Conservation (phyloP, 352 stramenopile species). For the Globisporangium rhizosaccharum region DNA sequence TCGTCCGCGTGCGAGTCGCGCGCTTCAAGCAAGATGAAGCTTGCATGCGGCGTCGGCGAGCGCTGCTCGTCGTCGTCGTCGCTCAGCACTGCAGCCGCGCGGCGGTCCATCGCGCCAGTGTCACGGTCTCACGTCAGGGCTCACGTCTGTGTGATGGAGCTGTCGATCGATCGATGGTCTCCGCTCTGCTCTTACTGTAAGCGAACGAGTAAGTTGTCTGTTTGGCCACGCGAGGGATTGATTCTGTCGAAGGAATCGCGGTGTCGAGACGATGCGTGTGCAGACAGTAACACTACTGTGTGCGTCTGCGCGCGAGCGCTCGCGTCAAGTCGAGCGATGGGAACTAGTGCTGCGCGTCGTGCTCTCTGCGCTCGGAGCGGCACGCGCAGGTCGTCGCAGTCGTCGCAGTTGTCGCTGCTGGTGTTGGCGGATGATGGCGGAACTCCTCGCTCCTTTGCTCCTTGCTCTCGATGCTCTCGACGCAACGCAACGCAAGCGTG, state of each 20-base stretch:
- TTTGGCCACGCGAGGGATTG: neutral
- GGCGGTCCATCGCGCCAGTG: slow-evolving; percentile 1
- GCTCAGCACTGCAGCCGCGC: neutral
- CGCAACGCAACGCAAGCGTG: no score
- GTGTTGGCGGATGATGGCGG: neutral
- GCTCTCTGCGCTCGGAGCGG: neutral
- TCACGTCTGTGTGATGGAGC: neutral
- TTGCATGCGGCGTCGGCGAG: slow-evolving; percentile 37
- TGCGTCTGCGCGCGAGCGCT: neutral
- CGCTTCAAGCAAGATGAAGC: slow-evolving; percentile 61
- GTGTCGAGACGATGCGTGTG: neutral
- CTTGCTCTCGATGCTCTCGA: no score
- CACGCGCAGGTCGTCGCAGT: neutral
- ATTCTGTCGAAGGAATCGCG: neutral
- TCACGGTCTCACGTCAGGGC: neutral
- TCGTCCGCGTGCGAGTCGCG: slow-evolving; percentile 19
- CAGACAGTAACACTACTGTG: neutral
- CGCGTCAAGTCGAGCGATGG: neutral
- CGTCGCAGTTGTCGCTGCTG: neutral
- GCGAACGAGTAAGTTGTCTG: neutral
- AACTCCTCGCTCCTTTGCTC: no score
- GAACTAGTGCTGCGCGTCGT: neutral
- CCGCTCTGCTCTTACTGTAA: neutral
- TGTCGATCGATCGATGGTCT: neutral
- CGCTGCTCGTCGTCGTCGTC: slow-evolving; percentile 13